Evolutionary conservation across 2,329 filamentous ascomycete genomes (phyloP).

Genomic region (Pseudocercospora crystallina): DNA sequence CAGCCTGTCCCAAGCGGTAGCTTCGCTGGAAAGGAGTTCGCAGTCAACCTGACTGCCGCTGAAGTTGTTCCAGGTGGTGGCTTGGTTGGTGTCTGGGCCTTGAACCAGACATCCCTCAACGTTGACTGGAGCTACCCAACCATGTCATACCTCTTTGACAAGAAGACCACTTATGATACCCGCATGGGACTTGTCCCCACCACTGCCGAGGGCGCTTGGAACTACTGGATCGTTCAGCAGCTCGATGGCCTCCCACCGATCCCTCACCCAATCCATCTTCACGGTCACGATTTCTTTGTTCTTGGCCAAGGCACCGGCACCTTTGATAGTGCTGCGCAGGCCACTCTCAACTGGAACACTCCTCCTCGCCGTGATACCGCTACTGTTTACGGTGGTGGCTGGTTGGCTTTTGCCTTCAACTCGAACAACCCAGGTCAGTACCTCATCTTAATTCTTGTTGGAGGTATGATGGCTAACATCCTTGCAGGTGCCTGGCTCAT

Average conservation of each 20-base stretch:
- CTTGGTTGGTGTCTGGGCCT: no score
- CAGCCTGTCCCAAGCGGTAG: no score
- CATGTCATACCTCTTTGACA: constrained; percentile 43
- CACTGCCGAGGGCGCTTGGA: constrained; percentile 33
- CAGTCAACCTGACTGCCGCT: no score
- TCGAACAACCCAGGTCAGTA: constrained; percentile 52
- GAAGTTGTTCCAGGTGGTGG: no score
- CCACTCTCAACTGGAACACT: constrained; percentile 40
- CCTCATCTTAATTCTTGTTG: no score
- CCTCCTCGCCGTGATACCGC: constrained; percentile 52
- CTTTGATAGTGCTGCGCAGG: constrained; percentile 27
- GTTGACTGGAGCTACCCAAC: constrained; percentile 47
- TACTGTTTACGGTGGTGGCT: constrained; percentile 45
- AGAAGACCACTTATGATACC: constrained; percentile 42
- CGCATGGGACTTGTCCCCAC: constrained; percentile 44
- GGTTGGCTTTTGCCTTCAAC: constrained; percentile 51
- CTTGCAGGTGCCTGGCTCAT: constrained; percentile 23
- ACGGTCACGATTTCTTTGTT: constrained; percentile 39
- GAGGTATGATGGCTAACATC: no score
- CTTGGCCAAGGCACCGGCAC: constrained; percentile 32
- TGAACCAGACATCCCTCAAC: constrained; percentile 15
- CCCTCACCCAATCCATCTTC: constrained; percentile 40
- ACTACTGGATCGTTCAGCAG: constrained; percentile 40
- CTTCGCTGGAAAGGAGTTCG: no score
- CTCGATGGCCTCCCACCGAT: constrained; percentile 5